Evolutionary conservation across 1,284 basidiomycete genomes (phyloP).

Genomic region (Puccinia hordei): DNA sequence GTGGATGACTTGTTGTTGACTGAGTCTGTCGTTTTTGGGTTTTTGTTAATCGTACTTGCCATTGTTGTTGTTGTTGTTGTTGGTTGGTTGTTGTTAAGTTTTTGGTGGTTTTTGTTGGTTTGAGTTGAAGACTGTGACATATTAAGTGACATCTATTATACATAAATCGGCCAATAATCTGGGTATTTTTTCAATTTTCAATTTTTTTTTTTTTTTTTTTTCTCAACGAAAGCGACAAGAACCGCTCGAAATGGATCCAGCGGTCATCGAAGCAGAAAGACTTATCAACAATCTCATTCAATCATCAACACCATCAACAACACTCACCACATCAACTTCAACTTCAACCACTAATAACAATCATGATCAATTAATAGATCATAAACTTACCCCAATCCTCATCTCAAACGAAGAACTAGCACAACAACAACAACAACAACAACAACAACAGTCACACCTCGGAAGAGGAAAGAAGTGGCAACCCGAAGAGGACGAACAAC

Average conservation of each 20-base stretch:
- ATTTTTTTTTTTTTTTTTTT: too few relatives aligned
- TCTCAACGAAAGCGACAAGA: too few relatives aligned
- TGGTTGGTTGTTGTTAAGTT: too few relatives aligned
- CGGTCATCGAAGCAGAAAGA: conserved; percentile 22
- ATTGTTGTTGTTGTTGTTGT: too few relatives aligned
- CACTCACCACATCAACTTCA: too few relatives aligned
- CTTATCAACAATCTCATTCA: conserved; percentile 2
- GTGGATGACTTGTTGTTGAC: not conserved
- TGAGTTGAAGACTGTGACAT: too few relatives aligned
- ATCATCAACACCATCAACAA: not conserved
- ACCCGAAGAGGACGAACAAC: conserved; percentile 26
- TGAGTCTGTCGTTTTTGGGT: not conserved
- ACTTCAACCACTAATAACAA: not conserved
- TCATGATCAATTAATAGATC: not conserved
- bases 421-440: conserved; percentile 1
- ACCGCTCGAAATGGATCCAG: not conserved
- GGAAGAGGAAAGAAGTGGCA: conserved; percentile 31
- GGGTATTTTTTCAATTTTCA: too few relatives aligned
- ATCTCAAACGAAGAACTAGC: conserved; percentile 20
- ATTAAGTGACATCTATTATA: too few relatives aligned
- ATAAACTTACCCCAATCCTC: not conserved
- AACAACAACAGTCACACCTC: not conserved
- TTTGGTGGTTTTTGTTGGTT: too few relatives aligned
- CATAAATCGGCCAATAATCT: too few relatives aligned
- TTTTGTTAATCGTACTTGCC: not conserved